Evolutionary conservation across 2,329 filamentous ascomycete genomes (phyloP).

Genomic region (Trichocomaceae sp.): DNA sequence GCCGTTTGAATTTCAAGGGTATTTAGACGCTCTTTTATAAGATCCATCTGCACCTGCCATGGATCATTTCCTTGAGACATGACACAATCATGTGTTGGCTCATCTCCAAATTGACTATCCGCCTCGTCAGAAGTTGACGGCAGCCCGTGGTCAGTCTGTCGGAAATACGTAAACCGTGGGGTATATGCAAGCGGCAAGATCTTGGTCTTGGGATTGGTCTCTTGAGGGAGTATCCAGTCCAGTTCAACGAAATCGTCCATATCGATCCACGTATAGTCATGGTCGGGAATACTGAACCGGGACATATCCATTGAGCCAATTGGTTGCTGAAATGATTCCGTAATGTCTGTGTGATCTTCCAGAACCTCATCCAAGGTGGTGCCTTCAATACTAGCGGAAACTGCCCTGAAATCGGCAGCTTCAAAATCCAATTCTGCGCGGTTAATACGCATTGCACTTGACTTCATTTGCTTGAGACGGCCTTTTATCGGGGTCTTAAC

Average conservation of each 20-base stretch:
- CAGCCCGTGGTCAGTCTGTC: constrained; percentile 84
- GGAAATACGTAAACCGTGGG: constrained; percentile 94
- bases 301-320: constrained; percentile 59
- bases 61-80: constrained; percentile 91
- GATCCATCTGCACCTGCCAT: constrained; percentile 74
- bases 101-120: constrained; percentile 84
- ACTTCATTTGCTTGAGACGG: constrained; percentile 68
- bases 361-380: constrained; percentile 72
- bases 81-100: constrained; percentile 89
- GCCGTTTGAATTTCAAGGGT: constrained; percentile 72
- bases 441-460: constrained; percentile 92
- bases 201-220: constrained; percentile 85
- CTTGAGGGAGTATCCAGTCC: constrained; percentile 88
- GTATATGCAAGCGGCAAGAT: constrained; percentile 88
- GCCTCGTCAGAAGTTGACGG: constrained; percentile 67
- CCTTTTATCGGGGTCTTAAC: constrained; percentile 76
- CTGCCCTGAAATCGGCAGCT: constrained; percentile 82
- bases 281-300: constrained; percentile 89
- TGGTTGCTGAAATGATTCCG: constrained; percentile 51
- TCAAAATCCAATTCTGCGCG: constrained; percentile 88
- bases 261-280: constrained; percentile 94
- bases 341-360: constrained; percentile 49
- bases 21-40: constrained; percentile 74
- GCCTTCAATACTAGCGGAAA: constrained; percentile 82
- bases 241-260: constrained; percentile 99